Evolutionary conservation across 176 grass and related monocot genomes (phyloP), one percentile per base, ranked within the genome.

Genomic region (Triticum timopheevii): DNA sequence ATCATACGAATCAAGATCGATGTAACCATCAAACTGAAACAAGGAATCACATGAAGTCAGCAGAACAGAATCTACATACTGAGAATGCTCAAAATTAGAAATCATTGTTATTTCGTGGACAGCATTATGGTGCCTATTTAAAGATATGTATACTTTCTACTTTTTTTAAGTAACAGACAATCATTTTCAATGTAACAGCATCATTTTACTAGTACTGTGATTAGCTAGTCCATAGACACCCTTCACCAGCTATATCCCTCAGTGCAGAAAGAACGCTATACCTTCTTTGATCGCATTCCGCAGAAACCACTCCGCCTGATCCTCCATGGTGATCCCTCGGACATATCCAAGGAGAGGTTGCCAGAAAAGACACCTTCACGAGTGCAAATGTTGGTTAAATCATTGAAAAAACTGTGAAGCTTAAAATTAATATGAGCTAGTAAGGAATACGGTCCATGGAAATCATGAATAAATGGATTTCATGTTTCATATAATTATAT

Each of bases 261-360:
- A 6, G 7, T 40, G 65, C 44, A 80, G 47, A 78, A 20, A 85
- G 1, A 56, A 25, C 20, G 12, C 28, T 62, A 15, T 88, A 96
- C 97, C 92, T 95, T 99, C 86, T 94, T 99, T 69, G 97, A 96
- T 39, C 97, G 88, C 94, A 99, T 96, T 73, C 94, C 97, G 10
- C 97, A 99, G 69, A 99, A 99, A 88, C 97, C 94, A 91, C 94
- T 93, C 54, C 90, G 82, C 16, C 90, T 93, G 79, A 99, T 94
- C 78, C 76, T 96, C 94, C 94, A 96, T 83, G 92, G 68, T 71
- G 97, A 96, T 25, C 63, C 85, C 36, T 99, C 85, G 1, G 80
- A 79, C 86, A 98, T 87, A 90, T 96, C 97, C 49, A 88, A 77
- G 34, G 97, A 98, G 87, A 98, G 97, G 78, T 87, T 98, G 54